These are phyloP conservation scores for Neofusicoccum sp. DNA, from an alignment of 2,329 filamentous ascomycete genomes.

Conservation along the genomic window DNA sequence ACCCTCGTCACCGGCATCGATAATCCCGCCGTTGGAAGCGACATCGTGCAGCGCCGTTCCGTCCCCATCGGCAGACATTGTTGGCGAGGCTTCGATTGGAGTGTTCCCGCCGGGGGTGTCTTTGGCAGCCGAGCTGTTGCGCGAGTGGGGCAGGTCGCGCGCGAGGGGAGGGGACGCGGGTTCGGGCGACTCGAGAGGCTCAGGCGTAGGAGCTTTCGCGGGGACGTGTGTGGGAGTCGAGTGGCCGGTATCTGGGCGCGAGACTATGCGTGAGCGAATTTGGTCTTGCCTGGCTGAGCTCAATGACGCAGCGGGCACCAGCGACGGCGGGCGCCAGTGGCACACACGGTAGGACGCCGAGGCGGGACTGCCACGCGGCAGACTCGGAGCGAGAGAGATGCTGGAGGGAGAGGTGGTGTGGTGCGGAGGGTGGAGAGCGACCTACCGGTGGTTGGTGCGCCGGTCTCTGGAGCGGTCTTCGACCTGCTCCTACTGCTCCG, in stretches of 20 bases:
- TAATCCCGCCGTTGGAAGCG: neutral
- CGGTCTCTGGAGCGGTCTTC: slow-evolving; percentile 30
- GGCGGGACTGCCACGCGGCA: neutral
- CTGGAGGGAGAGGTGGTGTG: neutral
- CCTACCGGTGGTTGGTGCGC: slow-evolving; percentile 15
- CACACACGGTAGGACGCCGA: neutral
- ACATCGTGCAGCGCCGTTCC: neutral
- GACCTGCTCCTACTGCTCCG: slow-evolving; percentile 38
- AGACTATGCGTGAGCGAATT: neutral
- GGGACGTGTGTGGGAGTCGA: slow-evolving; percentile 11
- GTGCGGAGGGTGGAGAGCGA: neutral
- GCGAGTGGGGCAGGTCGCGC: slow-evolving; percentile 12
- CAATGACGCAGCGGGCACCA: slow-evolving; percentile 10
- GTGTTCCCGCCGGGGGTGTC: neutral
- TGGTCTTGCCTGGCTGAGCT: neutral
- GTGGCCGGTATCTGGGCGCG: neutral
- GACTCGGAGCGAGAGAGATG: neutral
- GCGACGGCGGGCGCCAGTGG: neutral
- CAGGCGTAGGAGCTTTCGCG: slow-evolving; percentile 17
- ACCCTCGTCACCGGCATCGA: slow-evolving; percentile 35
- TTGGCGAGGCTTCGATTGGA: neutral
- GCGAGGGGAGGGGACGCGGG: slow-evolving; percentile 7
- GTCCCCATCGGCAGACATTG: neutral
- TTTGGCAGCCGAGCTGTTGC: slow-evolving; percentile 3
- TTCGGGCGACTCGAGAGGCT: slow-evolving; percentile 18